Evolutionary conservation across 352 stramenopile genomes (phyloP), one percentile per base, ranked within the genome.

Genomic region (Pythium angustatum): DNA sequence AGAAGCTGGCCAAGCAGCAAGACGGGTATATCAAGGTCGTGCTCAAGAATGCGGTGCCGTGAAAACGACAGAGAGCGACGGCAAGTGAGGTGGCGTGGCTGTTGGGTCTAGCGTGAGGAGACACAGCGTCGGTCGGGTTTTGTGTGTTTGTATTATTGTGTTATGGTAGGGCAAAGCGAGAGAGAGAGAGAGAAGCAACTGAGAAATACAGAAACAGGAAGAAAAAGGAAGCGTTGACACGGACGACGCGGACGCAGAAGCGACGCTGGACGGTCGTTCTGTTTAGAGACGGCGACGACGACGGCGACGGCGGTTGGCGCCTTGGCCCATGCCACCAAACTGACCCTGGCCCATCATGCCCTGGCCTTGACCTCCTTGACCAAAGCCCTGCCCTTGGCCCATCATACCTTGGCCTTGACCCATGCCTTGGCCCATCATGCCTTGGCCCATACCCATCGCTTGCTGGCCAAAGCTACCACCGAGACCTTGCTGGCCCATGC

Each of bases 21-120:
- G 59, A 63, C 33, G 72, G 75, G 2, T 76, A 63, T 43, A 52
- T 82, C 38, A 82, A 82, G 62, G 75, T 79, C 48, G 31, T 78
- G 47, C 38, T 70, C 30, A 56, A 60, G 40, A 58, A 54, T 31
- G 33, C 48, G 2, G 44, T 64, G 38, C 63, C 55, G 47, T 69
- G 55, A 56, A 51, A 38, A 6, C 10, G 43, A 26, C 14, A 12
- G 19, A 7, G 3, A 31, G 21, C 43, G 7, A 19, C 11, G 34
- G 34, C 34, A 10, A 11, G 8, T 11, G 34, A 41, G 34, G 34
- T 41, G 11, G 34, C 12, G 11, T 41, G 34, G 34, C 34, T 41
- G 34, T 15, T 41, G 3, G 34, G 11, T 10, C 7, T 41, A 15
- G 11, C 7, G 34, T 41, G 8, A 41, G 34, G 34, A 41, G 34